Evolutionary conservation across 176 grass and related monocot genomes (phyloP).

Genomic region (Oryza officinalis): DNA sequence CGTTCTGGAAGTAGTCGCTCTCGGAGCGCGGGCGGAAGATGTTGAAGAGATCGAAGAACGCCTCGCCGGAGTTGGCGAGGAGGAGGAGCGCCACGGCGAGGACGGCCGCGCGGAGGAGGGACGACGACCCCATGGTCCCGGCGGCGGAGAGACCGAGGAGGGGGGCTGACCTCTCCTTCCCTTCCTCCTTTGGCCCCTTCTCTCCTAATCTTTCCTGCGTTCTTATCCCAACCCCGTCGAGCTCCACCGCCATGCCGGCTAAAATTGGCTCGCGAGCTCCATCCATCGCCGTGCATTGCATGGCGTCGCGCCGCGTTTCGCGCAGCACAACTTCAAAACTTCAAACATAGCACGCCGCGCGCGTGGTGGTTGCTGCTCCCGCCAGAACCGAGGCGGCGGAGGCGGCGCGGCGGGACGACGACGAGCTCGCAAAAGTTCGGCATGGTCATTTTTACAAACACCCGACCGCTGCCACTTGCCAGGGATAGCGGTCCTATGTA

Average conservation of each 20-base stretch:
- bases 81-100: constrained; percentile 36
- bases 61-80: constrained; percentile 31
- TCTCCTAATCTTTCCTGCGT: neutral
- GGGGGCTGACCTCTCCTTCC: constrained; percentile 23
- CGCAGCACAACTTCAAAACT: neutral
- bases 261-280: constrained; percentile 14
- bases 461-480: too few relatives aligned
- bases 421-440: too few relatives aligned
- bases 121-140: constrained; percentile 21
- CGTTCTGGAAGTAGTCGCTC: constrained; percentile 34
- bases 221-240: neutral
- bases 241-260: neutral
- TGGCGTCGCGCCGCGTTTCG: neutral
- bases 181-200: neutral
- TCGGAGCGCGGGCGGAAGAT: constrained; percentile 29
- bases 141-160: constrained; percentile 19
- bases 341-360: constrained; percentile 1
- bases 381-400: neutral
- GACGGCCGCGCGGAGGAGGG: constrained; percentile 16
- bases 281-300: too few relatives aligned
- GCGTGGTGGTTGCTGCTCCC: neutral
- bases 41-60: constrained; percentile 46
- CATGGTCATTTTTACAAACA: too few relatives aligned
- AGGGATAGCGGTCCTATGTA: too few relatives aligned
- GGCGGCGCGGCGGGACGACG: neutral